Percentiles rank a stretch among this genome's conserved stretches.
These are phyloP conservation scores for Scutellaria galericulata DNA, from an alignment of 257 asterid genomes.

Conservation along the genomic window DNA sequence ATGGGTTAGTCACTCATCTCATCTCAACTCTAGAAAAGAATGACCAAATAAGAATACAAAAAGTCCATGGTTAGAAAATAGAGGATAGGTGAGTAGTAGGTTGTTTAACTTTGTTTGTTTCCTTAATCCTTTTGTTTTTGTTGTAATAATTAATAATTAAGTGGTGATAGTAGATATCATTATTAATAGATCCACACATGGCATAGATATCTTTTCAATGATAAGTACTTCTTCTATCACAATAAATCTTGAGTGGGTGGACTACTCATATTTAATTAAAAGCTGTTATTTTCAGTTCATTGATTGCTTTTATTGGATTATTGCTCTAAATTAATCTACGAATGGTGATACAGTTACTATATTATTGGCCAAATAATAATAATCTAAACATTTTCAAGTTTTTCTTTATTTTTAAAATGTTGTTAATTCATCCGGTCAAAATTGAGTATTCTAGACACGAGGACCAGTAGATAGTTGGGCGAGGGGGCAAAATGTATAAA, in stretches of 20 bases:
- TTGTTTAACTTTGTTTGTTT: conserved; percentile 39
- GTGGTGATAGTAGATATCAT: not conserved
- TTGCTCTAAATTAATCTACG: too few relatives aligned
- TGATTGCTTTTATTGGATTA: too few relatives aligned
- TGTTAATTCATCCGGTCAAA: too few relatives aligned
- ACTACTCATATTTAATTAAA: conserved; percentile 27
- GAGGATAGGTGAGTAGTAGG: conserved; percentile 51
- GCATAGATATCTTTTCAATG: not conserved
- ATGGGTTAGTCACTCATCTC: too few relatives aligned
- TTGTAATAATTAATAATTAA: not conserved
- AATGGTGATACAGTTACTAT: too few relatives aligned
- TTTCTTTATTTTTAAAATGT: too few relatives aligned
- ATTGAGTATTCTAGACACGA: too few relatives aligned
- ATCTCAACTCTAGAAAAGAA: not conserved
- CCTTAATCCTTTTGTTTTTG: conserved; percentile 8
- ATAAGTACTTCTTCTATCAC: conserved; percentile 24
- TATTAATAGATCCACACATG: conserved; percentile 19
- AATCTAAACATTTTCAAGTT: too few relatives aligned
- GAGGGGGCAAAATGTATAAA: too few relatives aligned
- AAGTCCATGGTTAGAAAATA: conserved; percentile 19
- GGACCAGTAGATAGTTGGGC: too few relatives aligned
- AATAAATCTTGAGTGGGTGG: conserved; percentile 32
- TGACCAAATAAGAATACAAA: not conserved
- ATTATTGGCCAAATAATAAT: too few relatives aligned
- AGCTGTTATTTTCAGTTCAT: too few relatives aligned